A percentile compares a stretch with the other conserved stretches of the same genome.
Evolutionary conservation across 139 green algal species (phyloP).

Genomic region (Volvox reticuliferus): DNA sequence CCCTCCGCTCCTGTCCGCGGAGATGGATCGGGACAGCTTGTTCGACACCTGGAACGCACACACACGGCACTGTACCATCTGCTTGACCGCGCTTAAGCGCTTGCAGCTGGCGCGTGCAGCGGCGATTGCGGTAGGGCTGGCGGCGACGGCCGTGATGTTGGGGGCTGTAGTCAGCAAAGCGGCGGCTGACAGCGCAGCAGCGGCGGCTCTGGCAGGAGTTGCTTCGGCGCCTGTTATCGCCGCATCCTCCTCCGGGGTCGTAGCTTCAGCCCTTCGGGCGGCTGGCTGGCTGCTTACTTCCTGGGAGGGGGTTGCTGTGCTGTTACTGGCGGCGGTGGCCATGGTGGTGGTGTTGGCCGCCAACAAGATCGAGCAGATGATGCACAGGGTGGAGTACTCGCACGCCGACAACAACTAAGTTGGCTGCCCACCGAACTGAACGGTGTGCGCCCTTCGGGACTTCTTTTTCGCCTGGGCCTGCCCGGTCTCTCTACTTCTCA

Average conservation of each 20-base stretch:
- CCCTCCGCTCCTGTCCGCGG: not conserved
- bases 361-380: constrained; percentile 7
- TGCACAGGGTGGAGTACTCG: not conserved
- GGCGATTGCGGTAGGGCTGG: not conserved
- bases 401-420: constrained; percentile 2
- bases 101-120: not conserved
- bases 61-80: constrained; percentile 7
- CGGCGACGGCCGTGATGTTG: not conserved
- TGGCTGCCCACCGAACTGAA: not conserved
- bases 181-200: not conserved
- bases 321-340: not conserved
- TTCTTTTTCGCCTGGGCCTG: no score
- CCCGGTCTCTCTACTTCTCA: no score
- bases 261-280: not conserved
- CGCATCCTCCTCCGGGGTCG: not conserved
- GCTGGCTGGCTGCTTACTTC: not conserved
- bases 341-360: not conserved
- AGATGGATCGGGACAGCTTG: not conserved
- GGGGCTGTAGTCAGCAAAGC: not conserved
- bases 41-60: constrained; percentile 22
- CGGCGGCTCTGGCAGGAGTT: not conserved
- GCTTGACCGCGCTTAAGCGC: not conserved
- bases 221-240: not conserved
- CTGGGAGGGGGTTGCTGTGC: not conserved
- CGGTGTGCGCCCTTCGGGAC: not conserved